A percentile compares a stretch with the other conserved stretches of the same genome.
Evolutionary conservation across 2,329 filamentous ascomycete genomes (phyloP).

Genomic region (Aspergillus vadensis): DNA sequence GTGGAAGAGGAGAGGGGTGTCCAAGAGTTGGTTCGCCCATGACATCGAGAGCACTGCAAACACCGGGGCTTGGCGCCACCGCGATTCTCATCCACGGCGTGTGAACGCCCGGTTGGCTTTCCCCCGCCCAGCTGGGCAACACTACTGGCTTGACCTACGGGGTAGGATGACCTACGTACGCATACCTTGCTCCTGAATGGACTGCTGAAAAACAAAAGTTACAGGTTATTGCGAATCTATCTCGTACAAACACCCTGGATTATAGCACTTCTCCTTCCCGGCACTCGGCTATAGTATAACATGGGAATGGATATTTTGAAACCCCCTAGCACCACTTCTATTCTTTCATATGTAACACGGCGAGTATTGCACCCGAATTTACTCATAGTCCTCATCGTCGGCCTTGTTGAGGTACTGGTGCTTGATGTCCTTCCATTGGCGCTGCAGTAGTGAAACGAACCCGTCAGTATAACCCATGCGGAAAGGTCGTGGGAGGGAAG

Average conservation of each 20-base stretch:
- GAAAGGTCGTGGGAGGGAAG: not conserved
- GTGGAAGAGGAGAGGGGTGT: not conserved
- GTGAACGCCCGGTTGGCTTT: not conserved
- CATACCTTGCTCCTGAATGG: not conserved
- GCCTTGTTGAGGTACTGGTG: slow-evolving; percentile 75
- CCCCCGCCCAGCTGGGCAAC: not conserved
- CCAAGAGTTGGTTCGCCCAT: slow-evolving; percentile 2
- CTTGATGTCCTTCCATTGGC: slow-evolving; percentile 99
- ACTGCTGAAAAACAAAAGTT: slow-evolving; percentile 1
- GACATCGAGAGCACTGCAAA: slow-evolving; percentile 11
- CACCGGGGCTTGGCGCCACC: slow-evolving; percentile 15
- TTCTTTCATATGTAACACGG: slow-evolving; percentile 19
- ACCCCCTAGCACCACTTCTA: slow-evolving; percentile 9
- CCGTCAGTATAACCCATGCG: slow-evolving; percentile 17
- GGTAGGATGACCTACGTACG: not conserved
- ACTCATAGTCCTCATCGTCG: slow-evolving; percentile 61
- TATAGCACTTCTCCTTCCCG: slow-evolving; percentile 15
- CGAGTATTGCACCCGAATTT: slow-evolving; percentile 25
- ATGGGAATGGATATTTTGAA: slow-evolving; percentile 6
- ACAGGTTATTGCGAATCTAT: slow-evolving; percentile 22
- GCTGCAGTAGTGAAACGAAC: slow-evolving; percentile 55
- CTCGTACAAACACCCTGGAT: slow-evolving; percentile 27
- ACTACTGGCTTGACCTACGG: not conserved
- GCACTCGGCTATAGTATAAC: slow-evolving; percentile 18
- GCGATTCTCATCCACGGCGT: slow-evolving; percentile 6